Evolutionary conservation across 2,329 filamentous ascomycete species (phyloP).

Genomic region (Talaromyces piceae): DNA sequence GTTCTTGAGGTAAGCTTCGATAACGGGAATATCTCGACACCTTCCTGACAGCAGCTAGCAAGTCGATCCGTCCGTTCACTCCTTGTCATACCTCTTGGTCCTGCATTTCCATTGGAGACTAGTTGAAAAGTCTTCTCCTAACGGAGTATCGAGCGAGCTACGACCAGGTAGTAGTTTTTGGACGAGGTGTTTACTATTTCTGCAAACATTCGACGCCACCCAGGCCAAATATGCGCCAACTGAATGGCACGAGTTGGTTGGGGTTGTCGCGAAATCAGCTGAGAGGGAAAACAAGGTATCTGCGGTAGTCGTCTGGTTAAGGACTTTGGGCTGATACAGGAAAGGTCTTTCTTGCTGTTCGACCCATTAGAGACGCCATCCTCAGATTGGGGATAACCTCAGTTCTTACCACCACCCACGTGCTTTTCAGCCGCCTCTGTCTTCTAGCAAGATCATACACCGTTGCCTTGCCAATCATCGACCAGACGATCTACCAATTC

Average conservation of each 20-base stretch:
- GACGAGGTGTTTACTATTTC: slow-evolving; percentile 43
- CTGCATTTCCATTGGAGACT: slow-evolving; percentile 44
- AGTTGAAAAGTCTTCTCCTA: slow-evolving; percentile 26
- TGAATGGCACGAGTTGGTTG: slow-evolving; percentile 33
- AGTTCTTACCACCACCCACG: slow-evolving; percentile 38
- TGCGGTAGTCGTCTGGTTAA: neutral
- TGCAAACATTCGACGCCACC: slow-evolving; percentile 46
- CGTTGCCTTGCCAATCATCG: slow-evolving; percentile 34
- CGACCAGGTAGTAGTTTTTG: slow-evolving; percentile 42
- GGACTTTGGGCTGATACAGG: slow-evolving; percentile 11
- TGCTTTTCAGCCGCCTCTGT: slow-evolving; percentile 34
- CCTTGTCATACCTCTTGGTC: slow-evolving; percentile 52
- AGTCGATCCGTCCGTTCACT: slow-evolving; percentile 51
- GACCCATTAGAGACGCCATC: slow-evolving; percentile 36
- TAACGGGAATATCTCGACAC: neutral
- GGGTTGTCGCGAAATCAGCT: slow-evolving; percentile 25
- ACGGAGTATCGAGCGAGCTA: slow-evolving; percentile 32
- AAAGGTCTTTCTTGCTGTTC: slow-evolving; percentile 33
- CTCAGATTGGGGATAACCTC: slow-evolving; percentile 38
- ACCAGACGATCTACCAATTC: slow-evolving; percentile 36
- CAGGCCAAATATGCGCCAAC: slow-evolving; percentile 39
- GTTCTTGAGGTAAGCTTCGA: slow-evolving; percentile 26
- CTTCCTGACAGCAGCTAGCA: slow-evolving; percentile 15
- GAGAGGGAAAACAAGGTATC: slow-evolving; percentile 29
- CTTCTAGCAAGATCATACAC: slow-evolving; percentile 35